These are phyloP conservation scores for Cyclocybe cylindracea DNA, from an alignment of 768 basidiomycete genomes.

Conservation along the genomic window DNA sequence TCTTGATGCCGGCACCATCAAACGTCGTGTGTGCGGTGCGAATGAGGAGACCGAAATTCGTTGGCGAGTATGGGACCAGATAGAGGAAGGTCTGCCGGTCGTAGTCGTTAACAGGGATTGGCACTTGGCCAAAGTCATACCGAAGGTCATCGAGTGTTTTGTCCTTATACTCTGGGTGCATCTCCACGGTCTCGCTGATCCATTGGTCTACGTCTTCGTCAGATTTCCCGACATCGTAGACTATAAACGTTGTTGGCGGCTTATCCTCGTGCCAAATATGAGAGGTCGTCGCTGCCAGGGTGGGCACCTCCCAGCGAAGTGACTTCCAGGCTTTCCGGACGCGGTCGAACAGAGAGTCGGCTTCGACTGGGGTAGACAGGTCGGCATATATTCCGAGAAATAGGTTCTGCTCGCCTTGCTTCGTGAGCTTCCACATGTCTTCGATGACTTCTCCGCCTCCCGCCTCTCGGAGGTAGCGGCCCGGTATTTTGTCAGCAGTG, in stretches of 20 bases:
- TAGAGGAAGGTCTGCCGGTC: constrained; percentile 19
- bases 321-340: constrained; percentile 14
- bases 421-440: constrained; percentile 20
- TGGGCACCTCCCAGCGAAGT: constrained; percentile 20
- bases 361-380: background rate
- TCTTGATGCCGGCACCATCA: constrained; percentile 17
- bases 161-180: constrained; percentile 5
- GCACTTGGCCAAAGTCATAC: constrained; percentile 17
- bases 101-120: constrained; percentile 16
- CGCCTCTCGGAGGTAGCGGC: constrained; percentile 16
- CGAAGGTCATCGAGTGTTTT: constrained; percentile 18
- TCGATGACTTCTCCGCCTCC: constrained; percentile 20
- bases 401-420: constrained; percentile 20
- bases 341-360: constrained; percentile 3
- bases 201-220: constrained; percentile 14
- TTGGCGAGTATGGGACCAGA: constrained; percentile 13
- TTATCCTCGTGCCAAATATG: constrained; percentile 12
- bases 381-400: constrained; percentile 16
- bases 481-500: constrained; percentile 10
- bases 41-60: constrained; percentile 16
- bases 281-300: constrained; percentile 12
- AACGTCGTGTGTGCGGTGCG: constrained; percentile 18
- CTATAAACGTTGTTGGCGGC: constrained; percentile 13
- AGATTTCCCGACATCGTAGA: constrained; percentile 14
- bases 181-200: constrained; percentile 9